Conservation (phyloP, 2,329 filamentous ascomycete genomes). For the Tolypocladium paradoxum region DNA sequence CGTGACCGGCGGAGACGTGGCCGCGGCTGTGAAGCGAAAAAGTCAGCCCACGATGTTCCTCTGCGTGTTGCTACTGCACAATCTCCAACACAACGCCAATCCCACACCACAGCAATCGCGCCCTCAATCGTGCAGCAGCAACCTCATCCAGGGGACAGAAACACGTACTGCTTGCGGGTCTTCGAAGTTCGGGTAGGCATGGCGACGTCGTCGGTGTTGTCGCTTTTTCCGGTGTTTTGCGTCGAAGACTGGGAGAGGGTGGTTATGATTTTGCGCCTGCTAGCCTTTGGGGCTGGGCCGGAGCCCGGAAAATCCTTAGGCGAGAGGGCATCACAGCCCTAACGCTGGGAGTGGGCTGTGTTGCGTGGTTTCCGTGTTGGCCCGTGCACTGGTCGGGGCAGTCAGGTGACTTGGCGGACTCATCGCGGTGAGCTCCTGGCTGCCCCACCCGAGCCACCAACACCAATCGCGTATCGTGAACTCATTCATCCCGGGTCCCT, state of each 20-base stretch:
- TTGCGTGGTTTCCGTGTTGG: conserved; percentile 1
- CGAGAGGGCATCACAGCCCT: conserved; percentile 32
- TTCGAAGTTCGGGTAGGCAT: conserved; percentile 68
- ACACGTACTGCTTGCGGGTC: conserved; percentile 67
- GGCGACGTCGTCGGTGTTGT: conserved; percentile 38
- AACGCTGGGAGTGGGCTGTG: conserved; percentile 14
- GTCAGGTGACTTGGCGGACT: conserved; percentile 19
- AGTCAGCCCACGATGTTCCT: conserved; percentile 7
- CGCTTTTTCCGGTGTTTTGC: conserved; percentile 29
- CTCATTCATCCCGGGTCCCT: background rate
- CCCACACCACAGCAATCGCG: background rate
- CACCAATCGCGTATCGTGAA: conserved; percentile 2
- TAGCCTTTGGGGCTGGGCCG: conserved; percentile 13
- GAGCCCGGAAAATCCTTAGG: conserved; percentile 23
- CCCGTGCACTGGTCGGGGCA: background rate
- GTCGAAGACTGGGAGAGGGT: conserved; percentile 23
- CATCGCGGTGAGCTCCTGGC: conserved; percentile 11
- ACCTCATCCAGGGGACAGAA: conserved; percentile 9
- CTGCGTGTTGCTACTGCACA: background rate
- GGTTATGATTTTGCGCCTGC: conserved; percentile 28
- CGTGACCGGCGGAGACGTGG: conserved; percentile 96
- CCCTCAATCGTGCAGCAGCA: conserved; percentile 1
- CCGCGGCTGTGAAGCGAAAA: conserved; percentile 57
- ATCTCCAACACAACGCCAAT: background rate
- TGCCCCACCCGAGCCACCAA: conserved; percentile 8